Base-by-base conservation (phyloP, 805 yeast species). In the Groenewaldozyma tartarivorans region DNA sequence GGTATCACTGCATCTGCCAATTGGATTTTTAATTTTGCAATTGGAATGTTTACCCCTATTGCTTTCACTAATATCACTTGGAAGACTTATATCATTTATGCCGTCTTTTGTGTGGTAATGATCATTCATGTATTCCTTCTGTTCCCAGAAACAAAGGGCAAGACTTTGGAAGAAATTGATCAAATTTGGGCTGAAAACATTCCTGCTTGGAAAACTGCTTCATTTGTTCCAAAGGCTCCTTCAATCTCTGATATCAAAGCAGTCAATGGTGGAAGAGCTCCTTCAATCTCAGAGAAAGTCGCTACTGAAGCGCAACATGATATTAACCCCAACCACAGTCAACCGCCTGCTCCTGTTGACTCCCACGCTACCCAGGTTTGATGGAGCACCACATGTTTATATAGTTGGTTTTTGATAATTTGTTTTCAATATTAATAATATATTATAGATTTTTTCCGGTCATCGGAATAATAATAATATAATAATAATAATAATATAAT, bases 131-230 rank as follows among this genome's bases (percentile, higher is more conserved):
- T 61, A 4, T 60, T 48, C 50, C 53, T 64, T 42, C 51, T 64
- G 20, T 62, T 61, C 43, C 71, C 70, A 4, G 71, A 67, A 48
- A 66, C 70, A 6, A 54, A 59, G 35, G 71, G 70, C 3, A 54
- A 66, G 41, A 52, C 63, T 15, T 61, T 67, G 52, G 71, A 65
- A 48, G 67, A 64, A 39, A 60, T 66, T 56, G 70, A 66, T 32
- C 53, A 51, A 37, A 51, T 66, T 81, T 81, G 64, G 94, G 52
- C 45, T 9, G 47, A 44, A 20, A 46, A 47, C 33, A 38, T 92
- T 5, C 69, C 83, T 3, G 74, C 90, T 19, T 84, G 92, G 90
- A 90, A 90, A 58, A 87, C 92, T 31, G 75, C 74, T 46, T 77
- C 75, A 32, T 83, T 90, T 88, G 83, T 75, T 37, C 60, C 74